phyloP scores from a whole-genome alignment of 2,329 filamentous ascomycete species.

The Clarireedia sp. region DNA sequence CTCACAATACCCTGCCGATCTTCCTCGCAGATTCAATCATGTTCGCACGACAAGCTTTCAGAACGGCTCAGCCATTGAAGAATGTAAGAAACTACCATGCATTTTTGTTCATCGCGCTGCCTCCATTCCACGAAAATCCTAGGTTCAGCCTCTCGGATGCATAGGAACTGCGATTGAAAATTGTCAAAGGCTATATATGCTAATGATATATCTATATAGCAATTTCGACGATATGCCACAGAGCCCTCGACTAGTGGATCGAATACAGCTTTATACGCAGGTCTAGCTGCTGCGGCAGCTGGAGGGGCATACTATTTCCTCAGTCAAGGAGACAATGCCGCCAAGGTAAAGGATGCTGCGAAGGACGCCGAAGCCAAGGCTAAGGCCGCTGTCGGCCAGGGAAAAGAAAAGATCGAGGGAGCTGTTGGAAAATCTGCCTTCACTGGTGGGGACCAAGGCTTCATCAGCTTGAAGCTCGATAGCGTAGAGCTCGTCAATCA shows the following conservation, averaged over 20 bases:
- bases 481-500: conserved; percentile 75
- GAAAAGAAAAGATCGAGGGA: conserved; percentile 23
- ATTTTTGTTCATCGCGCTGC: neutral
- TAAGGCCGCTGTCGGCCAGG: conserved; percentile 33
- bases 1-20: neutral
- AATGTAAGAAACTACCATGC: conserved; percentile 42
- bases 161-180: neutral
- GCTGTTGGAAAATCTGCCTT: conserved; percentile 44
- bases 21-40: conserved; percentile 34
- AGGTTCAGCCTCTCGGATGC: neutral
- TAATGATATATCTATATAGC: conserved; percentile 33
- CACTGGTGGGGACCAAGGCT: conserved; percentile 83
- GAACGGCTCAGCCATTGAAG: conserved; percentile 56
- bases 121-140: neutral
- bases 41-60: conserved; percentile 59
- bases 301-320: conserved; percentile 49
- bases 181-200: conserved; percentile 4
- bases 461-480: conserved; percentile 71
- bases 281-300: conserved; percentile 47
- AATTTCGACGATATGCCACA: conserved; percentile 67
- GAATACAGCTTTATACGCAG: conserved; percentile 53
- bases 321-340: conserved; percentile 37
- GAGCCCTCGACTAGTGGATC: conserved; percentile 40
- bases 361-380: conserved; percentile 50
- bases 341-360: conserved; percentile 45